Percentiles rank a stretch among this genome's conserved stretches.
Evolutionary conservation across 2,329 filamentous ascomycete genomes (phyloP).

Genomic region (Talaromyces verruculosus): DNA sequence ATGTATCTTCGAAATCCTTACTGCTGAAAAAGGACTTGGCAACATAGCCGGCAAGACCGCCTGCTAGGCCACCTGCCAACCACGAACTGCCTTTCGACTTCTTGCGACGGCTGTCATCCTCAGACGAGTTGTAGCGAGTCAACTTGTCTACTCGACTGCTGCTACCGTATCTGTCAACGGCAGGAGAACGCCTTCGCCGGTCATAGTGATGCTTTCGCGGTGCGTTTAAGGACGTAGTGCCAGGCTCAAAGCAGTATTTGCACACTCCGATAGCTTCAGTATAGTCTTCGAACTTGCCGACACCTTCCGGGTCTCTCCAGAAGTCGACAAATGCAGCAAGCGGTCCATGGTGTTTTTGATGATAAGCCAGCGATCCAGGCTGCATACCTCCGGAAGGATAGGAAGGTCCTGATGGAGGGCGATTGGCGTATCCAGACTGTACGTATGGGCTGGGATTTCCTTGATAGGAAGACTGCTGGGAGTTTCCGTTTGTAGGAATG

Average conservation of each 20-base stretch:
- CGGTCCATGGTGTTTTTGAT: conserved; percentile 57
- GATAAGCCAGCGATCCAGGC: conserved; percentile 46
- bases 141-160: conserved; percentile 57
- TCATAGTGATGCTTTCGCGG: conserved; percentile 62
- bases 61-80: conserved; percentile 56
- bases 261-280: conserved; percentile 67
- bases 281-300: conserved; percentile 65
- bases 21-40: conserved; percentile 55
- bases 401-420: conserved; percentile 6
- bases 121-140: conserved; percentile 57
- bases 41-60: conserved; percentile 56
- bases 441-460: conserved; percentile 16
- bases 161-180: conserved; percentile 47
- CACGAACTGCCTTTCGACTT: conserved; percentile 50
- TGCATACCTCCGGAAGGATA: conserved; percentile 29
- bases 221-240: conserved; percentile 56
- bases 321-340: conserved; percentile 58
- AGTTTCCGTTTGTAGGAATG: conserved; percentile 7
- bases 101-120: conserved; percentile 49
- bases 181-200: conserved; percentile 39
- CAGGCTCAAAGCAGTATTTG: conserved; percentile 64
- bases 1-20: conserved; percentile 60
- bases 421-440: not conserved
- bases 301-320: conserved; percentile 65
- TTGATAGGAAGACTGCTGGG: conserved; percentile 10